Evolutionary conservation across 1,284 basidiomycete species (phyloP).

Genomic region (Naganishia albida): DNA sequence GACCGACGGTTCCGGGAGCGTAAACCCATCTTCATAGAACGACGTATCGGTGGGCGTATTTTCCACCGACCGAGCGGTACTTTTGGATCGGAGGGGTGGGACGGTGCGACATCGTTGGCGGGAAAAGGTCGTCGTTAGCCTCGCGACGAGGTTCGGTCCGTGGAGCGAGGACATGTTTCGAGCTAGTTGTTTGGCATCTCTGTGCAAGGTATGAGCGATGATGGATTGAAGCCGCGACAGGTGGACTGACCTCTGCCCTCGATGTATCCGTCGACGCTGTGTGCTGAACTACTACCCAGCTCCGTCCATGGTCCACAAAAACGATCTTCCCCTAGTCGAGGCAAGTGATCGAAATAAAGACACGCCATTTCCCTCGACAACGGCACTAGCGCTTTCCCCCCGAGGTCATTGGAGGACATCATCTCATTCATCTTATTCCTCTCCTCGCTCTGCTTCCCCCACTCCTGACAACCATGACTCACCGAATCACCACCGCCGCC

Average conservation of each 20-base stretch:
- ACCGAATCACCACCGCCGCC: conserved; percentile 10
- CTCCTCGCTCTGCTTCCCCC: not conserved
- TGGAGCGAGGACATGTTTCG: not conserved
- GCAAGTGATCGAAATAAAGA: not conserved
- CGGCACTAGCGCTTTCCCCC: not conserved
- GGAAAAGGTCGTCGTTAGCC: conserved; percentile 15
- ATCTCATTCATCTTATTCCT: not conserved
- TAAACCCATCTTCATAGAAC: conserved; percentile 12
- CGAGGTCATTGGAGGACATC: conserved; percentile 10
- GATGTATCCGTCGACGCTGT: too few relatives aligned
- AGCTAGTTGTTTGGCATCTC: too few relatives aligned
- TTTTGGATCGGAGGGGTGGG: not conserved
- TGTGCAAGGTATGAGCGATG: too few relatives aligned
- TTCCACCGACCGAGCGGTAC: not conserved
- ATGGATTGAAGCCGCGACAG: too few relatives aligned
- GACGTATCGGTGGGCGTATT: not conserved
- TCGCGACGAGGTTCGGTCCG: conserved; percentile 4
- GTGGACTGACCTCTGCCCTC: too few relatives aligned
- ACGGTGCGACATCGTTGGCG: conserved; percentile 4
- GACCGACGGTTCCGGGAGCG: not conserved
- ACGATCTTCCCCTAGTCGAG: not conserved
- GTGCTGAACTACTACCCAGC: too few relatives aligned
- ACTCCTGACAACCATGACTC: conserved; percentile 1
- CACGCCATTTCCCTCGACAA: not conserved
- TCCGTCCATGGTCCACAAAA: too few relatives aligned